phyloP scores from a whole-genome alignment of 176 grass and related monocot species.

The Oryza glaberrima region DNA sequence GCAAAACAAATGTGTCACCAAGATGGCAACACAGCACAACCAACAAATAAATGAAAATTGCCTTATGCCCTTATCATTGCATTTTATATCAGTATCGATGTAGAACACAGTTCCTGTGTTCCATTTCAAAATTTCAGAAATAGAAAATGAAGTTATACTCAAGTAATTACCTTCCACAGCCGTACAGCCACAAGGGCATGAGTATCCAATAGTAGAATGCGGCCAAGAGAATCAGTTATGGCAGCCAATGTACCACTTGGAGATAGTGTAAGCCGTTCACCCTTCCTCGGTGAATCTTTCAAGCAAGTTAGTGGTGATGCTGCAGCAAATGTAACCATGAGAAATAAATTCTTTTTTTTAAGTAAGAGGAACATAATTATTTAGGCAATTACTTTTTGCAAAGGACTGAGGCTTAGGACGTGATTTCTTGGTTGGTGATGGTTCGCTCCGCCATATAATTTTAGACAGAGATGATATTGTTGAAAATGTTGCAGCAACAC shows the following conservation, averaged over 20 bases:
- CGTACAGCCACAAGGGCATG: conserved; percentile 90
- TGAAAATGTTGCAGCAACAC: conserved; percentile 85
- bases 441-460: conserved; percentile 83
- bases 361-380: conserved; percentile 38
- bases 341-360: conserved; percentile 5
- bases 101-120: neutral
- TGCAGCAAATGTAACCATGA: conserved; percentile 51
- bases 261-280: conserved; percentile 84
- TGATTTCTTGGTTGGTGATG: conserved; percentile 69
- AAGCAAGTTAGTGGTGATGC: conserved; percentile 86
- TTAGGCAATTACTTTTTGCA: conserved; percentile 74
- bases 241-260: conserved; percentile 91
- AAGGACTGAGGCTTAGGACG: conserved; percentile 82
- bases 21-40: neutral
- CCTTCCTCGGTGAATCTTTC: conserved; percentile 88
- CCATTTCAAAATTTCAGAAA: neutral
- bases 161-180: conserved; percentile 82
- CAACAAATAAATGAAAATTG: too few species aligned
- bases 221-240: conserved; percentile 95
- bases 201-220: conserved; percentile 88
- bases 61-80: too few species aligned
- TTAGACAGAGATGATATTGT: conserved; percentile 93
- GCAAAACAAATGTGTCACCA: neutral
- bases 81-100: neutral
- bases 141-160: neutral